phyloP scores from a whole-genome alignment of 495 filamentous ascomycete genomes.

The Patellaria atrata region DNA sequence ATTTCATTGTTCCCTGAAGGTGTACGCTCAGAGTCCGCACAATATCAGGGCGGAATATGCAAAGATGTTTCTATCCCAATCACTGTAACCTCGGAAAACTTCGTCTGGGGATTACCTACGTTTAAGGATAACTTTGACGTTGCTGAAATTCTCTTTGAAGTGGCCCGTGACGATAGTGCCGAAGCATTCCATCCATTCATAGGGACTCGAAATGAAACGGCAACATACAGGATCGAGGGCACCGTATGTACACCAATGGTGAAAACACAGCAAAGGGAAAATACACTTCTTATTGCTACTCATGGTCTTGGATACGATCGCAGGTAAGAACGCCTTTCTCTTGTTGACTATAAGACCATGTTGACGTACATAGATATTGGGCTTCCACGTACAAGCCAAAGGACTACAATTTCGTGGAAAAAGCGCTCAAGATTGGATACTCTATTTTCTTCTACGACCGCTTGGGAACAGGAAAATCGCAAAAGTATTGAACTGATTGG shows the following conservation, averaged over 20 bases:
- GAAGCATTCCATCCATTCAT: constrained; percentile 5
- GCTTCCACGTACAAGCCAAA: constrained; percentile 7
- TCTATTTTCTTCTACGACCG: constrained; percentile 21
- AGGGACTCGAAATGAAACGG: constrained; percentile 6
- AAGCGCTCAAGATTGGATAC: constrained; percentile 14
- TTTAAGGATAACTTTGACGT: constrained; percentile 17
- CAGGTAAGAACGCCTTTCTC: constrained; percentile 1
- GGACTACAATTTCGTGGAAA: constrained; percentile 15
- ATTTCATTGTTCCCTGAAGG: no score
- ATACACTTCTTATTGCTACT: constrained; percentile 12
- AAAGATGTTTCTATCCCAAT: constrained; percentile 8
- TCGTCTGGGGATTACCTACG: constrained; percentile 1
- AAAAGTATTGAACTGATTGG: no score
- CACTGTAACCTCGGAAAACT: constrained; percentile 3
- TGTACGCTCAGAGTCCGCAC: no score
- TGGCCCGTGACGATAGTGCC: constrained; percentile 1
- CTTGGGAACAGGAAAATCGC: constrained; percentile 13
- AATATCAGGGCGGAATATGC: no score
- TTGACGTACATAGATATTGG: constrained; percentile 16
- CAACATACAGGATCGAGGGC: constrained; percentile 8
- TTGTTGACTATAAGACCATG: not conserved
- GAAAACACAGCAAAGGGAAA: constrained; percentile 11
- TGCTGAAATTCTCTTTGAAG: constrained; percentile 5
- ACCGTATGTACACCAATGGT: constrained; percentile 12
- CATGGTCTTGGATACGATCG: constrained; percentile 18